Base-by-base conservation (phyloP, 257 asterid genomes). In the Solanum corneliomulleri region DNA sequence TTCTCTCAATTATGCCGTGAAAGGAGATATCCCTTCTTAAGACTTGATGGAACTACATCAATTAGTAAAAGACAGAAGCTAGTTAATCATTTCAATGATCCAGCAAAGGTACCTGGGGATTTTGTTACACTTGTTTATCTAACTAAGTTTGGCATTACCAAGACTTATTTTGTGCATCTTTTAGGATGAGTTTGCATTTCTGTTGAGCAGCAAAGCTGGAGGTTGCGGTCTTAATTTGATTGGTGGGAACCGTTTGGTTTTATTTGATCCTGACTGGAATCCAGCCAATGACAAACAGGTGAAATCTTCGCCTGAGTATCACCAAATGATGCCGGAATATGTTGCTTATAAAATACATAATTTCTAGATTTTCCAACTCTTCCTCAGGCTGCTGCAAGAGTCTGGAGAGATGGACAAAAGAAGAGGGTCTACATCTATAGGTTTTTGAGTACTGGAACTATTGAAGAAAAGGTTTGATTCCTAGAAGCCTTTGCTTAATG, bases 261-360 rank as follows among this genome's bases (percentile, higher is more conserved):
- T 97, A 89, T 97, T 97, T 86, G 99, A 97, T 92, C 99, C 99
- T 89, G 99, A 97, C 88, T 97, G 99, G 99, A 97, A 97, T 92
- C 99, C 99, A 84, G 99, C 99, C 88, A 97, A 97, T 92, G 99
- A 97, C 93, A 97, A 97, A 93, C 99, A 97, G 89, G 99, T 97
- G 92, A 87, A 16, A 25, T 70, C 85, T 81, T 74, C 68, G 20
- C 71, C n/a, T 11, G 56, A 60, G 15, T 71, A 44, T 44, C 82
- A 66, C 71, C 58, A 45, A 37, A 85, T 87, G 89, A 86, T 77
- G 31, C 52, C 27, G 64, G 82, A 86, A 64, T 82, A 74, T 69
- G 71, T 87, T 88, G 44, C 78, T 66, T 76, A 44, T 71, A 47
- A 70, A 66, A 66, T 45, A 27, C 41, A 77, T 47, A 80, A 80